Conservation (phyloP, 2,329 filamentous ascomycete genomes). For the Colletotrichum spinosum region DNA sequence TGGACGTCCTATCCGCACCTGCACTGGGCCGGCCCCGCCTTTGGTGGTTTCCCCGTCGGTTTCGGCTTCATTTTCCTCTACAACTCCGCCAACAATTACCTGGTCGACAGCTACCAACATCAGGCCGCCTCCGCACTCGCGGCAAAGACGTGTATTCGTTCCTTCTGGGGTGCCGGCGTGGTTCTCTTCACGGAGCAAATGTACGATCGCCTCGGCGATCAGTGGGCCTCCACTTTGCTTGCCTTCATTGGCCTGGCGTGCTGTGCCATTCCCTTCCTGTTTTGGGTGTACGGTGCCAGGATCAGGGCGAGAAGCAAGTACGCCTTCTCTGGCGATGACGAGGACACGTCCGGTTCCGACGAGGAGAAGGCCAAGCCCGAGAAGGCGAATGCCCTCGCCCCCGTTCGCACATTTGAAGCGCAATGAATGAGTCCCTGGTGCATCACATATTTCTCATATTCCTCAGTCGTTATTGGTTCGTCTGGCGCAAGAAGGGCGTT, state of each 20-base stretch:
- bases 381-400: conserved; percentile 34
- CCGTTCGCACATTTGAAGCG: conserved; percentile 29
- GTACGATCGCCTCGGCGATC: conserved; percentile 77
- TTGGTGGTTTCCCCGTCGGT: conserved; percentile 78
- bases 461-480: neutral
- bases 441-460: neutral
- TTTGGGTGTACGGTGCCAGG: conserved; percentile 79
- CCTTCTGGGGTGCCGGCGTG: conserved; percentile 81
- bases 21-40: conserved; percentile 77
- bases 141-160: conserved; percentile 83
- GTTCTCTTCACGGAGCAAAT: conserved; percentile 88
- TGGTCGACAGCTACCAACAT: conserved; percentile 72
- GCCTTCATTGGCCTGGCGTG: conserved; percentile 81
- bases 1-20: conserved; percentile 73
- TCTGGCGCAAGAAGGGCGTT: conserved; percentile 20
- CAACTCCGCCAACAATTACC: conserved; percentile 82
- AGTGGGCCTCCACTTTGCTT: conserved; percentile 80
- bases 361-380: conserved; percentile 50
- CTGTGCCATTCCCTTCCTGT: conserved; percentile 85
- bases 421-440: conserved; percentile 3
- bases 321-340: conserved; percentile 75
- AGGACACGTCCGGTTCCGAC: conserved; percentile 49
- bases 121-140: conserved; percentile 86
- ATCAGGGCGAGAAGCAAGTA: conserved; percentile 79
- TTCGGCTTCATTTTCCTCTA: conserved; percentile 89